Evolutionary conservation across 2,329 filamentous ascomycete genomes (phyloP), one percentile per base, ranked within the genome.

Genomic region (Fusarium tricinctum): DNA sequence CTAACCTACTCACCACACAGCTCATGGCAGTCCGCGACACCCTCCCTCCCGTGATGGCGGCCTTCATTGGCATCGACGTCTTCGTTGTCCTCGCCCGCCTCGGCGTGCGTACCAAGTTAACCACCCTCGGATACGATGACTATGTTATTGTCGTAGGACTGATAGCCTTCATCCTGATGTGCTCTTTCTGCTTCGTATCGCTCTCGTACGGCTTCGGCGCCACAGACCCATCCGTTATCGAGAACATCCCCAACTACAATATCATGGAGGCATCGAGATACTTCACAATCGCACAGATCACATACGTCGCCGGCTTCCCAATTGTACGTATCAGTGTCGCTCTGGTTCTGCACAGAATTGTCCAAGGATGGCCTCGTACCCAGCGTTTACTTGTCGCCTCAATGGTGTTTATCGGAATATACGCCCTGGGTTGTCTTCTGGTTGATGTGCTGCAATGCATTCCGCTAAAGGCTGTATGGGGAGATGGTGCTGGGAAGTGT

Each of bases 51-150:
- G 40, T 62, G 3, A 62, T 62, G 58, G 58, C 47, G 15, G 55
- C 46, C 28, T 62, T 62, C 19, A 60, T 62, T 26, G 58, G 22
- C 47, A 44, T 60, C 14, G 55, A 62, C 40, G 46, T 39, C 30
- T 33, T 38, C 6, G 47, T 62, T n/a, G 55, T 62, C 13, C 55
- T 62, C 10, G 58, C 55, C 0, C 58, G 58, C 20, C 32, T 62
- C 28, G 47, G 33, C n/a, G 56, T 62, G 10, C 58, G 58, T 8
- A 43, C 19, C 14, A 62, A 62, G 17, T 15, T 62, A 17, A 57
- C 47, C 3, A 57, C 54, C 1, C 54, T 57, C 22, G 54, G 54
- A 22, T 57, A 57, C 15, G 54, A 53, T 15, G 54, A 57, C 8
- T 57, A 57, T 35, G 54, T 53, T 2, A 57, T 57, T 10, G 30